Conservation (phyloP, 108 stramenopile species). For the Bacterosira constricta region DNA sequence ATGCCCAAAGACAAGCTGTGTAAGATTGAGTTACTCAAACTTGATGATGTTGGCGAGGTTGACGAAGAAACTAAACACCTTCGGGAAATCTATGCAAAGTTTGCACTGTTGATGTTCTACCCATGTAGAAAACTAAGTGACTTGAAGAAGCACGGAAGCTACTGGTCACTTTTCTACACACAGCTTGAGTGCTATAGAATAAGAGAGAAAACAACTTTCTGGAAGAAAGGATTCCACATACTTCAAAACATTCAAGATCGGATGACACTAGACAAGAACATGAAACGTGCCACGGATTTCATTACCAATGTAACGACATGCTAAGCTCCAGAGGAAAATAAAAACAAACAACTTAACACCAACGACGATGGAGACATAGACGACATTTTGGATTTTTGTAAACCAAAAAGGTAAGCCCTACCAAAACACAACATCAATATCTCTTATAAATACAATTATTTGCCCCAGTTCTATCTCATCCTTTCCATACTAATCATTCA, state of each 20-base stretch:
- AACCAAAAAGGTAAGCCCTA: constrained; percentile 1
- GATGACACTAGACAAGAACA: constrained; percentile 8
- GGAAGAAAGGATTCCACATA: constrained; percentile 19
- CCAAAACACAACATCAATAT: background rate
- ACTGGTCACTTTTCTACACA: constrained; percentile 18
- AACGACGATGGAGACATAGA: no score
- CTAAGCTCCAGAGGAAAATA: background rate
- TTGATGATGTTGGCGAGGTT: no score
- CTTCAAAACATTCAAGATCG: constrained; percentile 26
- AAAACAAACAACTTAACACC: no score
- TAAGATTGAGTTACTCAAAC: background rate
- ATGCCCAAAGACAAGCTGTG: background rate
- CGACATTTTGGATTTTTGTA: background rate
- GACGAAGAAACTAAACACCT: no score
- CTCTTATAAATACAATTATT: constrained; percentile 3
- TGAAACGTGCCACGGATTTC: constrained; percentile 15
- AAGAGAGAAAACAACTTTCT: constrained; percentile 1
- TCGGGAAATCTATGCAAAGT: constrained; percentile 31
- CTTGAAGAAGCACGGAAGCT: constrained; percentile 4
- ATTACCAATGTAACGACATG: no score
- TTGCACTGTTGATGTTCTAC: constrained; percentile 30
- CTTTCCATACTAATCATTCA: no score
- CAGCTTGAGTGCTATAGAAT: no score
- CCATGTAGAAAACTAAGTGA: constrained; percentile 3
- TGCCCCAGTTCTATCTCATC: no score